Base-by-base conservation (phyloP, 2,329 filamentous ascomycete genomes). In the Penicillium sp. region DNA sequence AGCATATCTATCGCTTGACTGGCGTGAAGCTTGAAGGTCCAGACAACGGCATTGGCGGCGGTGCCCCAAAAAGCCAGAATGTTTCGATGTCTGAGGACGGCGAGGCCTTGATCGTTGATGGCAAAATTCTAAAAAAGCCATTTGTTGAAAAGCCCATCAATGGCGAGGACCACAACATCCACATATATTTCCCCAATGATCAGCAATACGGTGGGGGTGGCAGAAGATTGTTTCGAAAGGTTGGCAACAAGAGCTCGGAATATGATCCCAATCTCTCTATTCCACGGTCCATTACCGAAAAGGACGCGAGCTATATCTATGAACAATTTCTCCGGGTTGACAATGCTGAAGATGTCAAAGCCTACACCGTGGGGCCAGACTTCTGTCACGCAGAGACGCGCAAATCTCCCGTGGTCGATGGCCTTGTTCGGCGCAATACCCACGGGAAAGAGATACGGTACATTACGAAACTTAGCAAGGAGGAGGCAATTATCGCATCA, bases 101-200 rank as follows among this genome's bases (percentile, higher is more conserved):
- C 27, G 92, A 99, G 69, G 87, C 89, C 4, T 80, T 99, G 51
- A 85, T 88, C 39, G 93, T 99, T 9, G 93, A 99, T 69, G 94
- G 93, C 10, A 80, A 83, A 38, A 73, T 86, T 4, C 81, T 99
- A 42, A 87, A 83, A 64, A 99, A 99, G 70, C 94, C 94, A 0
- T 99, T 99, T 68, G 94, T 99, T 35, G 94, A 99, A 71, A 99
- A 99, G 72, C 94, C 94, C 0, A 92, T 91, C n/a, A 97, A 90
- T 68, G 94, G 94, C 32, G 94, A 99, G 74, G 93, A 99, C 67
- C 94, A 99, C 76, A 99, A 99, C 71, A 96, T 99, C 65, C 89
- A 96, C 74, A 97, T 99, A 52, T 99, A 97, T 76, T 97, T 95
- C 67, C 90, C 93, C 19, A 89, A 87, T 58, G 72, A 74, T 57